A percentile compares a stretch with the other conserved stretches of the same genome.
Conservation (phyloP, 805 yeast species). For the Ogataea minuta region DNA sequence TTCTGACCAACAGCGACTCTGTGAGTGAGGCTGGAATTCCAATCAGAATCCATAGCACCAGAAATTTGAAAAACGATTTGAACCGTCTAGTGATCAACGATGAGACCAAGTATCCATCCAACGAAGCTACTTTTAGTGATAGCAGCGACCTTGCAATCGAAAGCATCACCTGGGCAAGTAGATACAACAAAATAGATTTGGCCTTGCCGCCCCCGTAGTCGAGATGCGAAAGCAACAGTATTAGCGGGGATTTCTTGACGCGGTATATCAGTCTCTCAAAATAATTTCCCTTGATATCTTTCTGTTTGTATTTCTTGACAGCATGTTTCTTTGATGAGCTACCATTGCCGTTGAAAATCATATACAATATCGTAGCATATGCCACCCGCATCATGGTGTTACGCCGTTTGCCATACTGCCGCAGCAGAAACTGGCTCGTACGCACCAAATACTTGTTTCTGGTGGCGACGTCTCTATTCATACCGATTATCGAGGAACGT, state of each 20-base stretch:
- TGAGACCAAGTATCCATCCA: constrained; percentile 85
- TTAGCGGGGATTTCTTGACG: constrained; percentile 19
- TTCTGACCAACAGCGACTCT: constrained; percentile 65
- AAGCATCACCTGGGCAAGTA: constrained; percentile 54
- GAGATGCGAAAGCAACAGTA: constrained; percentile 18
- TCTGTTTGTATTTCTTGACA: background rate
- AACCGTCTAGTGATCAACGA: constrained; percentile 72
- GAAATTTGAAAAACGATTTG: constrained; percentile 56
- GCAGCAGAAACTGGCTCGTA: constrained; percentile 13
- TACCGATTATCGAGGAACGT: background rate
- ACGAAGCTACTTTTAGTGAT: constrained; percentile 77
- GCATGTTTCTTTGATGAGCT: constrained; percentile 16
- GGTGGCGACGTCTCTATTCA: background rate
- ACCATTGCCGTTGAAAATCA: constrained; percentile 31
- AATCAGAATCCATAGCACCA: constrained; percentile 75
- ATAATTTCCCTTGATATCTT: constrained; percentile 1
- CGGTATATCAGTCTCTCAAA: constrained; percentile 2
- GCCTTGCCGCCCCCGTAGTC: constrained; percentile 13
- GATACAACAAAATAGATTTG: constrained; percentile 20
- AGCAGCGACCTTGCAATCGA: constrained; percentile 67
- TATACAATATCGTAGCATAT: constrained; percentile 23
- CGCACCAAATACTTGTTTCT: constrained; percentile 15
- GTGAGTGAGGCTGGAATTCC: constrained; percentile 86
- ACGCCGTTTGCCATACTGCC: constrained; percentile 25
- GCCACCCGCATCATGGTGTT: constrained; percentile 23